Evolutionary conservation across 202 grass and related monocot species (phyloP), one percentile per base, ranked within the genome.

Genomic region (Bolboschoenoplectus hybrid): DNA sequence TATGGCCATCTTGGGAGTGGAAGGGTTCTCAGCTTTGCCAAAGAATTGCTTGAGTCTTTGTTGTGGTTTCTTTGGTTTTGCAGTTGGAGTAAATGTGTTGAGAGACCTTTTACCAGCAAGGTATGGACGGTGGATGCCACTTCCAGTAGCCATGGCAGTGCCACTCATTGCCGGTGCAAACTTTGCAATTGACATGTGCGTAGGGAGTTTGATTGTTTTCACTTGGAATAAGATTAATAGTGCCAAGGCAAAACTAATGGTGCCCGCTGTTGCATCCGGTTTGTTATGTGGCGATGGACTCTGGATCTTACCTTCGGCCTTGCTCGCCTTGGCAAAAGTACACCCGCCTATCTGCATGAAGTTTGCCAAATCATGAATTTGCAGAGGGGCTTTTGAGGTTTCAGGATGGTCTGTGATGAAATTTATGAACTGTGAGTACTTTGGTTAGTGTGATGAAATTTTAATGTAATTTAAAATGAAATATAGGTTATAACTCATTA

Each of bases 101-200:
- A 87, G 91, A 68, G 96, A 98, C 65, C 55, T 92, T n/a, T 32
- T 92, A 43, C 96, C 96, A 2, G 55, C 78, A 0, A 65, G 85
- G 74, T 4, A 91, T 32, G 91, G 86, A 2, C 40, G 71, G 64
- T 85, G 84, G 93, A 84, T 98, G 74, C 96, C 96, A 3, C 84
- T 98, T 87, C 96, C 96, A 2, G 94, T 98, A 93, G 96, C 96
- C 80, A 98, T 98, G 96, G 96, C 96, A 38, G 90, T 98, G 77
- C 96, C 96, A 17, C 93, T 98, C 86, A 88, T 98, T 74, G 91
- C 95, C 3, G 96, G 93, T 63, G 93, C 93, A 40, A 98, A 74
- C 90, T 98, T 98, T 85, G 96, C 96, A 19, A 92, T 98, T 67
- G 96, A 98, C 84, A 98, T 98, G 96, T 95, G 89, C 71, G 63